Base-by-base conservation (phyloP, 192 early-diverging fungal genomes). In the Paraglomus occultum region DNA sequence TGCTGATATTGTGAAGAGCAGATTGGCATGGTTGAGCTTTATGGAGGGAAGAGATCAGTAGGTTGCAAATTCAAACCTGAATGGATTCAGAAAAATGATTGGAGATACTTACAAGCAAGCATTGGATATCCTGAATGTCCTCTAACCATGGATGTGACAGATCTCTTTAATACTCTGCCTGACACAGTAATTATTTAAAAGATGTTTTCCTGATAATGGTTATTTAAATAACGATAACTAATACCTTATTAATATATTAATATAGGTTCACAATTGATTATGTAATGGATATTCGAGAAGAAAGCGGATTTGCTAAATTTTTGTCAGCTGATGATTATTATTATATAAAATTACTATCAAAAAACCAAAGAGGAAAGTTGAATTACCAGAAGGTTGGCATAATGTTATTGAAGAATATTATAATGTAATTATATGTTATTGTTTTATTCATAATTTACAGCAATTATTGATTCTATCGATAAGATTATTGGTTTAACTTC, bases 211-310 rank as follows among this genome's bases (percentile, higher is more conserved):
- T 52, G 51, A 52, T 52, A 52, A 2, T 3, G 50, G 14, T n/a
- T 51, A n/a, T 3, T 51, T n/a, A 4, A 51, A n/a, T 3, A 51
- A n/a, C 23, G 23, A 40, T 66, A 51, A 38, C 2, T 66, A 66
- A 66, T 66, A 42, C 18, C 39, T 66, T 52, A 14, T 66, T 42
- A 66, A 66, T 43, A n/a, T 43, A 22, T n/a, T 52, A 22, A 52
- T 52, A 66, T 66, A 52, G 64, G 0, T 66, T 31, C n/a, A 53
- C 49, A 1, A 67, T 44, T 42, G 49, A 67, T 67, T 49, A 67
- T 53, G 51, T 67, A 7, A 67, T 67, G 64, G 64, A 67, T 22
- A 67, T 67, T 45, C 6, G 64, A 53, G 64, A 50, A 9, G 61
- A 64, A 6, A 23, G 61, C 20, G 61, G 61, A 22, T 64, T 64